Evolutionary conservation across 148 eudicot genomes (phyloP), one percentile per base, ranked within the genome.

Genomic region (Vaccinium myrtillus): DNA sequence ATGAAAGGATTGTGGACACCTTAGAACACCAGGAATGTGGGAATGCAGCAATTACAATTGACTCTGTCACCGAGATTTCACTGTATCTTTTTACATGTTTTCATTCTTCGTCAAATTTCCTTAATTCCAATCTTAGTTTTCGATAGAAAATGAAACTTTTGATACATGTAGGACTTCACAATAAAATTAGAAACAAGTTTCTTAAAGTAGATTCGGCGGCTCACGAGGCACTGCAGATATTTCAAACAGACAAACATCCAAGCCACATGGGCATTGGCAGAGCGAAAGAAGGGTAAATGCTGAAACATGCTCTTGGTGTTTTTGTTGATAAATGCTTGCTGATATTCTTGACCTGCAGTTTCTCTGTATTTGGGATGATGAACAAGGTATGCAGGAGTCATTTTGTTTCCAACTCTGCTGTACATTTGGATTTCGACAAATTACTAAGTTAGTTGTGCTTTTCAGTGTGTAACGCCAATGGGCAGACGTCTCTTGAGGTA

Each of bases 261-360:
- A 97, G 99, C 90, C 96, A 97, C 89, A 97, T 97, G 99, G 99
- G 99, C 54, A 97, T 97, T 86, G 99, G 99, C 61, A 91, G 96
- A 93, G 90, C 99, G 69, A 97, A 97, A 89, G 99, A 97, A 97
- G 99, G 99, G 99, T 97, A 89, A 80, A 53, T n/a, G 81, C 79
- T 84, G 82, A 81, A 81, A 39, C 36, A 32, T 82, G 49, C 83
- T 58, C 80, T 63, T 58, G 83, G 50, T 85, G 77, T 77, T 87
- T 83, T 56, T 71, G 8, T 36, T 59, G 78, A 67, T 55, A 75
- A 54, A 79, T 85, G 27, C 85, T 59, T 87, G 58, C 77, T 81
- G 78, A 43, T 54, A 55, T 61, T 69, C 27, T 43, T 84, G 46
- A 25, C 11, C 79, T 87, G 90, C 89, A 97, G 99, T 87, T 97